Conservation (phyloP, 176 grass and related monocot species). For the sorghum (Sorghum bicolor) region DNA sequence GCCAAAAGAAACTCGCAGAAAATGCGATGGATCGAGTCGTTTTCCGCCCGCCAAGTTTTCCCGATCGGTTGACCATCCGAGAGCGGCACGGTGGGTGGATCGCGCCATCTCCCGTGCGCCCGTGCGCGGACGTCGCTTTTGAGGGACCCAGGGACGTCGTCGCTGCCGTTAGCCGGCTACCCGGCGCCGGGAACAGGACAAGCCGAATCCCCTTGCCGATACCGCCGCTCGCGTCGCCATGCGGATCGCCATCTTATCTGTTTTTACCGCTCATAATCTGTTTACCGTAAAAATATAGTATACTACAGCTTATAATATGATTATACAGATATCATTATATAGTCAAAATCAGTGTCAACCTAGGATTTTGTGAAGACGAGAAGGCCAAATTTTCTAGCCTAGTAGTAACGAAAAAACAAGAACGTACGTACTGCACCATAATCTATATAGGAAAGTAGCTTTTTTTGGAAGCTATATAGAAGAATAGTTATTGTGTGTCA, state of each 20-base stretch:
- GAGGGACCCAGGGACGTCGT: neutral
- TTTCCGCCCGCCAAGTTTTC: neutral
- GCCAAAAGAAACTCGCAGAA: neutral
- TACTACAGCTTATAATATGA: too few relatives aligned
- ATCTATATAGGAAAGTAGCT: too few relatives aligned
- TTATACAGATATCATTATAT: too few relatives aligned
- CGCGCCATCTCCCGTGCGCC: slow-evolving; percentile 22
- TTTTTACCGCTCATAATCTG: too few relatives aligned
- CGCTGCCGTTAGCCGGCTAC: slow-evolving; percentile 17
- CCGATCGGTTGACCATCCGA: neutral
- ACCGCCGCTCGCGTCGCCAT: slow-evolving; percentile 40
- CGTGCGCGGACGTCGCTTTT: neutral
- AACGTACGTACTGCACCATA: too few relatives aligned
- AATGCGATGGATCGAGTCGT: neutral
- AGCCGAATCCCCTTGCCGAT: slow-evolving; percentile 29
- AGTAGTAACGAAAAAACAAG: too few relatives aligned
- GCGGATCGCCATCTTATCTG: neutral
- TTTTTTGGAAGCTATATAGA: too few relatives aligned
- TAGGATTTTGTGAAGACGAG: too few relatives aligned
- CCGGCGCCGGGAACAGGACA: slow-evolving; percentile 34
- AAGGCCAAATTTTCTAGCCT: too few relatives aligned
- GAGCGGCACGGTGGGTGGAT: slow-evolving; percentile 18
- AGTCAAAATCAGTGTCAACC: too few relatives aligned
- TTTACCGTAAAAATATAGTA: too few relatives aligned
- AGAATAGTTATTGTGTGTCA: too few relatives aligned